These are phyloP conservation scores for Pyrrhoderma lamaoense DNA, from an alignment of 1,284 basidiomycete species.

Conservation along the genomic window DNA sequence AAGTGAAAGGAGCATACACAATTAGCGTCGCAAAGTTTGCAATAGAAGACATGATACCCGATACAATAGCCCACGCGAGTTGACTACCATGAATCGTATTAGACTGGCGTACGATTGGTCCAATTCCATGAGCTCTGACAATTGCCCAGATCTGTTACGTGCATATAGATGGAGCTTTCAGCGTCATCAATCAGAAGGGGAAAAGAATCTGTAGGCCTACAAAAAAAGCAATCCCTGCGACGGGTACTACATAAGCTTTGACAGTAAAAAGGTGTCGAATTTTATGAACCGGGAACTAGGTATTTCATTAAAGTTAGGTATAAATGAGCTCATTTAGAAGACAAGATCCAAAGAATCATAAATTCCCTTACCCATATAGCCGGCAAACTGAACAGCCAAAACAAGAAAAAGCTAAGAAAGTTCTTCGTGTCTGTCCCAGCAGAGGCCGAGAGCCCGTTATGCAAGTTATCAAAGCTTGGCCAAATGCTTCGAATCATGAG, in stretches of 20 bases:
- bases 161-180: background rate
- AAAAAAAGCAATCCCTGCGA: constrained; percentile 73
- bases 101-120: constrained; percentile 70
- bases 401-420: constrained; percentile 81
- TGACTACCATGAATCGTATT: constrained; percentile 60
- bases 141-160: constrained; percentile 54
- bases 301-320: background rate
- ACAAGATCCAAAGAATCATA: constrained; percentile 15
- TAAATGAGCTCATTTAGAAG: background rate
- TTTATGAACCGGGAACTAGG: constrained; percentile 20
- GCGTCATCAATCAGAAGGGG: background rate
- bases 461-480: constrained; percentile 10
- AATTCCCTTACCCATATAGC: constrained; percentile 70
- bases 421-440: constrained; percentile 65
- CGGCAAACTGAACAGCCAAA: constrained; percentile 76
- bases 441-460: constrained; percentile 60
- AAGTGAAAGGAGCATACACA: constrained; percentile 38
- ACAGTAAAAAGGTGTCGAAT: constrained; percentile 76
- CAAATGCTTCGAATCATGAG: constrained; percentile 23
- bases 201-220: constrained; percentile 30
- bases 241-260: constrained; percentile 69
- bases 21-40: constrained; percentile 74
- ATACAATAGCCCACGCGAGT: constrained; percentile 76
- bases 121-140: constrained; percentile 71
- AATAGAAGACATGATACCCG: constrained; percentile 71